Base-by-base conservation (phyloP, 108 stramenopile species). In the Cyclotella atomus region DNA sequence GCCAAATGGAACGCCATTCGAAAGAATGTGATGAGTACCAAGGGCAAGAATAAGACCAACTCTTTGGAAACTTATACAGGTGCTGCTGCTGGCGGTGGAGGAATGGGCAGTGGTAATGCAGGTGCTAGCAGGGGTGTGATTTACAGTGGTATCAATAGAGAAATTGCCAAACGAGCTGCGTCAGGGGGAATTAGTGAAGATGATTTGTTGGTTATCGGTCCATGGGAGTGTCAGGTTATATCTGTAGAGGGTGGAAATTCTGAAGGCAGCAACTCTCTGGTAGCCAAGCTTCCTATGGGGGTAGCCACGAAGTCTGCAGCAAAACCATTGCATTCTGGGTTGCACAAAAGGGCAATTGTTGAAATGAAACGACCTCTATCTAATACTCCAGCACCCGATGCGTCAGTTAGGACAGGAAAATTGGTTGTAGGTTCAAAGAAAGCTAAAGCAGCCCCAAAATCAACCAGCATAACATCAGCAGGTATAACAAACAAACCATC, bases 151-250 rank as follows among this genome's bases (percentile, higher is more conserved):
- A 36, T 47, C 59, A 3, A 67, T 54, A 24, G 20, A 27, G 46
- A 56, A 5, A 35, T 56, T 28, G 14, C 8, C 12, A 30, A 44
- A 21, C 16, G 0, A 17, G 50, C 52, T 41, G 2, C 3, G 5
- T 2, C 2, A n/a, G 47, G 36, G 15, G 69, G 29, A 15, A 41
- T 21, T 30, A 63, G 9, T 15, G 75, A 71, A 0, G 70, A 67
- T 32, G 70, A 76, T 34, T 41, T 49, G 2, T 52, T 71, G 16
- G 16, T 62, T 1, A 30, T 77, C 50, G 71, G 75, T 16, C 76
- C 65, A 30, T 77, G 81, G 71, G 62, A 70, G 38, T 77, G 75
- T 53, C 36, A 61, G 45, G 71, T 72, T 45, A 36, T 71, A 10
- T 15, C 30, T 25, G 3, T 59, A 7, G 52, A 10, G 9, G 7